A percentile compares a stretch with the other conserved stretches of the same genome.
These are phyloP conservation scores for Incumbomyces delicatus DNA, from an alignment of 2,329 filamentous ascomycete species.

Conservation along the genomic window DNA sequence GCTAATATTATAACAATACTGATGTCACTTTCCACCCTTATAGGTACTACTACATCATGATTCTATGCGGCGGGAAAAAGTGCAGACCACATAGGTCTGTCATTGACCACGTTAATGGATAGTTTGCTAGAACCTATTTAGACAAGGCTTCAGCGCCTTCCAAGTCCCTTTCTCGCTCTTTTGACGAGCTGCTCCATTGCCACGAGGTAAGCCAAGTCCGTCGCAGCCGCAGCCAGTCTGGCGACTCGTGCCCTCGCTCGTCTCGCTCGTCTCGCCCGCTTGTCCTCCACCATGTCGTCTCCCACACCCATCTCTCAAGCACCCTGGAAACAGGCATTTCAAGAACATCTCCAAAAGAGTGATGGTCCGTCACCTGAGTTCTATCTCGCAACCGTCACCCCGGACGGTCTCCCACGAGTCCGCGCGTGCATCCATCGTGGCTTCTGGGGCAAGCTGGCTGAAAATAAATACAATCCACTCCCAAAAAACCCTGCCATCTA, in stretches of 20 bases:
- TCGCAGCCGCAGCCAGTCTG: not conserved
- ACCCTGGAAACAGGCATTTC: constrained; percentile 44
- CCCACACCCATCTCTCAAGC: constrained; percentile 30
- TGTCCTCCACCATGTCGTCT: constrained; percentile 33
- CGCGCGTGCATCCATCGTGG: constrained; percentile 79
- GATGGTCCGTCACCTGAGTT: constrained; percentile 29
- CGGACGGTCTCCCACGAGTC: constrained; percentile 39
- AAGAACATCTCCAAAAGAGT: constrained; percentile 36
- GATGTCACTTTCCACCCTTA: too few species aligned
- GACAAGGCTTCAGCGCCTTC: too few species aligned
- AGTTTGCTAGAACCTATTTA: too few species aligned
- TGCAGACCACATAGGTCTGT: too few species aligned
- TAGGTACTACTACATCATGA: too few species aligned
- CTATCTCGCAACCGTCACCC: constrained; percentile 35
- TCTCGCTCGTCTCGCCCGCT: not conserved
- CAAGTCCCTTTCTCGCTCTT: too few species aligned
- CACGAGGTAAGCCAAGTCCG: too few species aligned
- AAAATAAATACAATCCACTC: constrained; percentile 63
- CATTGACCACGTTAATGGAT: too few species aligned
- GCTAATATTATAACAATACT: too few species aligned
- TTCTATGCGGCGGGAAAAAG: too few species aligned
- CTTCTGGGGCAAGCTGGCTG: constrained; percentile 63
- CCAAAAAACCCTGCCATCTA: constrained; percentile 60
- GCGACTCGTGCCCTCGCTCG: not conserved
- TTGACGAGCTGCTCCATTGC: too few species aligned